phyloP scores from a whole-genome alignment of 2,329 filamentous ascomycete genomes.

The Venturia asperata region DNA sequence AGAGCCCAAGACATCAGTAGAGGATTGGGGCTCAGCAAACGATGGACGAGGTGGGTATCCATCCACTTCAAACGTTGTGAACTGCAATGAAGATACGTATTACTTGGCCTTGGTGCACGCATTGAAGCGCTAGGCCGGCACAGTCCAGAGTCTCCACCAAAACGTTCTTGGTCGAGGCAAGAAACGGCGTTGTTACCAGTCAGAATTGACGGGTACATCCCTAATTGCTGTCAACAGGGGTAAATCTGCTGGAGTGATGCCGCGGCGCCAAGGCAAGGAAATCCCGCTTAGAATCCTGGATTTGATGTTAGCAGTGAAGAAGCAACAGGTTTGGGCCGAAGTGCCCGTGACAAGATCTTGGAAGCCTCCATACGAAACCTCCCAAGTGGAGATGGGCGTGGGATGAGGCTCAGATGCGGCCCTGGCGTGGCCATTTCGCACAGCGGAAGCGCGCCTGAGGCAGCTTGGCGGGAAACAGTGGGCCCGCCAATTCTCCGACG shows the following conservation, averaged over 20 bases:
- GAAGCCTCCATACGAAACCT: not conserved
- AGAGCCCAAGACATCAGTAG: conserved; percentile 1
- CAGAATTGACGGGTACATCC: conserved; percentile 2
- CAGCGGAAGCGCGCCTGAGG: not conserved
- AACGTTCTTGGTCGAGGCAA: conserved; percentile 2
- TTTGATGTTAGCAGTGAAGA: not conserved
- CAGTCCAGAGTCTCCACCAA: conserved; percentile 8
- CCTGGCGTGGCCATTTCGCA: not conserved
- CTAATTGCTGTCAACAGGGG: conserved; percentile 3
- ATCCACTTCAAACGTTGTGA: conserved; percentile 8
- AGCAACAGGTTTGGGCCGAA: conserved; percentile 1
- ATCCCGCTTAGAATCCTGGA: not conserved
- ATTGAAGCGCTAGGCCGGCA: conserved; percentile 13
- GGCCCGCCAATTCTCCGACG: not conserved
- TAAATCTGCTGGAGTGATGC: not conserved
- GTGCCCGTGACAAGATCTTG: conserved; percentile 4
- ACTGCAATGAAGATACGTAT: not conserved
- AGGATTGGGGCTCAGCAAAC: conserved; percentile 9
- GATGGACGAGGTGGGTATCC: conserved; percentile 6
- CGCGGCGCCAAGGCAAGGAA: conserved; percentile 8
- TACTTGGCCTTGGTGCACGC: conserved; percentile 1
- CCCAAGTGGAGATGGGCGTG: conserved; percentile 6
- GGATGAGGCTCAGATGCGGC: conserved; percentile 8
- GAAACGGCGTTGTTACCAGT: not conserved
- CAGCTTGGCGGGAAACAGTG: not conserved